Conservation (phyloP, 345 rosid species). For the Eucalyptus regnans region DNA sequence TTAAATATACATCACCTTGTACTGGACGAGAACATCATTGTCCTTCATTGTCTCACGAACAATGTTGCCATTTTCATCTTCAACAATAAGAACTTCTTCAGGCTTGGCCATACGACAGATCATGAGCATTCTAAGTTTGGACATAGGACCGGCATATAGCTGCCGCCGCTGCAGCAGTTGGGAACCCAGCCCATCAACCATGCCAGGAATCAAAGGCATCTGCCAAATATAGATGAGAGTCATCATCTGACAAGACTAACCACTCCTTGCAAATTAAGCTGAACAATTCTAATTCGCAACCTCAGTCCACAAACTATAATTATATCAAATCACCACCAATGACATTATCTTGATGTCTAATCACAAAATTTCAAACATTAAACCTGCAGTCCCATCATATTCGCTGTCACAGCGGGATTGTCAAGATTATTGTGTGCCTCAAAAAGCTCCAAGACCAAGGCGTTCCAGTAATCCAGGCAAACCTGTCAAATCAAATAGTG, state of each 20-base stretch:
- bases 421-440: slow-evolving; percentile 77
- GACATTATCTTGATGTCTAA: not conserved
- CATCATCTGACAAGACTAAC: not conserved
- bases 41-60: slow-evolving; percentile 99
- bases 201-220: slow-evolving; percentile 64
- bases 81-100: slow-evolving; percentile 96
- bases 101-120: slow-evolving; percentile 99
- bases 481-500: slow-evolving; percentile 29
- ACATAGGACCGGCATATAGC: slow-evolving; percentile 79
- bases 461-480: slow-evolving; percentile 98
- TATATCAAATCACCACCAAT: not conserved
- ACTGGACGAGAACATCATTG: slow-evolving; percentile 98
- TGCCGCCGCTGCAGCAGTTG: slow-evolving; percentile 80
- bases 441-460: slow-evolving; percentile 83
- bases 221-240: slow-evolving; percentile 11
- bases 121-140: slow-evolving; percentile 90
- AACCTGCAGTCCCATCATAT: slow-evolving; percentile 78
- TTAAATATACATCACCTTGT: slow-evolving; percentile 47
- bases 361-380: not conserved
- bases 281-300: not conserved
- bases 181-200: slow-evolving; percentile 82
- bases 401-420: slow-evolving; percentile 61
- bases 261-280: not conserved
- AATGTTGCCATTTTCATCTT: slow-evolving; percentile 99
- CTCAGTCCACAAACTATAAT: not conserved